Evolutionary conservation across 805 yeast species (phyloP).

Genomic region (Yarrowia divulgata): DNA sequence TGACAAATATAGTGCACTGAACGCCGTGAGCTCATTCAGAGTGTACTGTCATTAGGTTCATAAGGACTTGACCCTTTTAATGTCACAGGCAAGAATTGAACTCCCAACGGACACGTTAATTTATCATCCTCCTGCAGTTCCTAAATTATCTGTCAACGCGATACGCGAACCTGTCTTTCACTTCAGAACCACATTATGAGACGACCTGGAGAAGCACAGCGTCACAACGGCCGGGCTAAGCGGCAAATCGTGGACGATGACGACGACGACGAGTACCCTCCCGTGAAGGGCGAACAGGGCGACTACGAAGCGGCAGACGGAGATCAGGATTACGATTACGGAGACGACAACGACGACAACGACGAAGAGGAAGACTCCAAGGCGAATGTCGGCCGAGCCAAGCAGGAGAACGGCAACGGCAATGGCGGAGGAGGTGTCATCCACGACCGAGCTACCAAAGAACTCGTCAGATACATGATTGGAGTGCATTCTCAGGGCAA

Average conservation of each 20-base stretch:
- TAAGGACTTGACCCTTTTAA: no score
- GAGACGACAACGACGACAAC: not conserved
- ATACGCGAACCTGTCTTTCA: slow-evolving; percentile 13
- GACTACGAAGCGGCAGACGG: not conserved
- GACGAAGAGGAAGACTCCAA: not conserved
- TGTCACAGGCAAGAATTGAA: not conserved
- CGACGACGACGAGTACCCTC: slow-evolving; percentile 10
- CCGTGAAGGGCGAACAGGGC: slow-evolving; percentile 2
- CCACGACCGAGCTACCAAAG: slow-evolving; percentile 1
- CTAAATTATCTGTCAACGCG: not conserved
- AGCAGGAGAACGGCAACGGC: not conserved
- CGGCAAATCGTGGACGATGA: not conserved
- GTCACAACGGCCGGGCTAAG: not conserved
- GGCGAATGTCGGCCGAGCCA: not conserved
- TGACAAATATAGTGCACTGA: no score
- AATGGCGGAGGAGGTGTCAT: not conserved
- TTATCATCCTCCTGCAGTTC: not conserved
- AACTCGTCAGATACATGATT: slow-evolving; percentile 12
- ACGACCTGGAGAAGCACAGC: slow-evolving; percentile 1
- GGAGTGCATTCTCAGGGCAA: slow-evolving; percentile 28
- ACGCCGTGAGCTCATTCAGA: no score
- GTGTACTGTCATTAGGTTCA: no score
- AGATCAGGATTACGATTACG: not conserved
- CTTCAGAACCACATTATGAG: not conserved
- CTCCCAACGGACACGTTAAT: slow-evolving; percentile 15